Conservation (phyloP, 2,329 filamentous ascomycete species). For the Coleophoma crateriformis region DNA sequence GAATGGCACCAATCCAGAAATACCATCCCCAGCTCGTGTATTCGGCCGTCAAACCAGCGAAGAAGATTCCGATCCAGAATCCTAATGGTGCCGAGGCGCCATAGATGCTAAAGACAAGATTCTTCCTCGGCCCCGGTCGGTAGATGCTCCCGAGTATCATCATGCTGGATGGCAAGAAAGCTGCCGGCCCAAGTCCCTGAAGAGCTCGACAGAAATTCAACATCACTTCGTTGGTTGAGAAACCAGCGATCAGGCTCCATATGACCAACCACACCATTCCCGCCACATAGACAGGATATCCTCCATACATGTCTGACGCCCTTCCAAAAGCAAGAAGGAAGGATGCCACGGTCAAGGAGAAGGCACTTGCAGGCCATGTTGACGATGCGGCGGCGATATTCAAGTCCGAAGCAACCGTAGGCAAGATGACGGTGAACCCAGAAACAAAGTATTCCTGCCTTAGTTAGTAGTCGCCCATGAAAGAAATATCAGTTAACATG, state of each 20-base stretch:
- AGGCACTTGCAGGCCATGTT: conserved; percentile 60
- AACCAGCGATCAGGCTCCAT: conserved; percentile 67
- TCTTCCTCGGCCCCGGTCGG: conserved; percentile 63
- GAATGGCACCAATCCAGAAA: conserved; percentile 59
- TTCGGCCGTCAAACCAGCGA: conserved; percentile 56
- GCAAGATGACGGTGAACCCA: conserved; percentile 70
- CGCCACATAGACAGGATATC: conserved; percentile 51
- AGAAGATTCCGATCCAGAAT: conserved; percentile 57
- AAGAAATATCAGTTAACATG: conserved; percentile 22
- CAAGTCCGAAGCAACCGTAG: conserved; percentile 55
- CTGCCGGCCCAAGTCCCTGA: conserved; percentile 68
- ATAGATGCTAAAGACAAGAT: conserved; percentile 54
- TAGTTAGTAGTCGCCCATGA: conserved; percentile 2
- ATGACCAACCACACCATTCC: conserved; percentile 60
- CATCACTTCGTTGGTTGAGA: conserved; percentile 63
- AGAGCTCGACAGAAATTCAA: conserved; percentile 69
- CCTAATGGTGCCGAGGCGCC: conserved; percentile 48
- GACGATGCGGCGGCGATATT: conserved; percentile 54
- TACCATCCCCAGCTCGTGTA: conserved; percentile 59
- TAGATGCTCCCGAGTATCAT: conserved; percentile 62
- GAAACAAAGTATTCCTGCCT: conserved; percentile 60
- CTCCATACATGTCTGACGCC: conserved; percentile 57
- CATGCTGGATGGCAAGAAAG: conserved; percentile 64
- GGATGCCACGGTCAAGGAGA: conserved; percentile 48
- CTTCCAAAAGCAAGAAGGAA: conserved; percentile 61